These are phyloP conservation scores for Suillus subluteus DNA, from an alignment of 768 basidiomycete species.

Conservation along the genomic window DNA sequence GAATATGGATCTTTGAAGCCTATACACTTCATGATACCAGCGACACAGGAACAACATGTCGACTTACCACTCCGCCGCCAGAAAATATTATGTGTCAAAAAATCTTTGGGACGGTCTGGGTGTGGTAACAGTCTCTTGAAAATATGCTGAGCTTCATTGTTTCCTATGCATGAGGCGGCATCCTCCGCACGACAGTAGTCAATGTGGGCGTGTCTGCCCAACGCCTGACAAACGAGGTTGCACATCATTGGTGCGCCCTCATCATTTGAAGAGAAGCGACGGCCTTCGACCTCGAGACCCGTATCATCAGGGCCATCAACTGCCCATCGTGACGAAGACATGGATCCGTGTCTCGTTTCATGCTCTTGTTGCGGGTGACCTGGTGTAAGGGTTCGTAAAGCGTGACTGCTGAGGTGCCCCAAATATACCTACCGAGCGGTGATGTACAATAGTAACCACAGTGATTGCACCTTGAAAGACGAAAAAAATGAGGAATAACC, in stretches of 20 bases:
- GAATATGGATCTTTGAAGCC: slow-evolving; percentile 70
- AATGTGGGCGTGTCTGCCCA: slow-evolving; percentile 61
- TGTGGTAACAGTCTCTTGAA: slow-evolving; percentile 45
- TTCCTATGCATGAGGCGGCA: slow-evolving; percentile 39
- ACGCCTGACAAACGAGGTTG: slow-evolving; percentile 55
- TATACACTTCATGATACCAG: slow-evolving; percentile 21
- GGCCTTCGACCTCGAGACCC: slow-evolving; percentile 55
- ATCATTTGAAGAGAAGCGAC: slow-evolving; percentile 54
- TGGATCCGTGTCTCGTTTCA: slow-evolving; percentile 65
- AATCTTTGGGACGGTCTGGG: slow-evolving; percentile 53
- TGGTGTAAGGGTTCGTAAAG: slow-evolving; percentile 20
- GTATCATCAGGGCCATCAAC: slow-evolving; percentile 55
- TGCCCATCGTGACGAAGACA: slow-evolving; percentile 60
- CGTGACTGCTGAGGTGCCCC: background rate
- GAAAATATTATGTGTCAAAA: slow-evolving; percentile 54
- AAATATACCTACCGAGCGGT: slow-evolving; percentile 47
- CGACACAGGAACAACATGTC: background rate
- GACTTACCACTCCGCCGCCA: slow-evolving; percentile 61
- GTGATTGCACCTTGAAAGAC: slow-evolving; percentile 45
- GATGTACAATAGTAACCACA: slow-evolving; percentile 64
- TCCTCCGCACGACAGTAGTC: slow-evolving; percentile 54
- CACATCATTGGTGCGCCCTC: slow-evolving; percentile 69
- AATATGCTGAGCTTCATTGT: slow-evolving; percentile 51
- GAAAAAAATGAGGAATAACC: background rate
- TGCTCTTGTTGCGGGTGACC: slow-evolving; percentile 64